Conservation (phyloP, 2,329 filamentous ascomycete genomes). For the Aaosphaeria pasadenensis region DNA sequence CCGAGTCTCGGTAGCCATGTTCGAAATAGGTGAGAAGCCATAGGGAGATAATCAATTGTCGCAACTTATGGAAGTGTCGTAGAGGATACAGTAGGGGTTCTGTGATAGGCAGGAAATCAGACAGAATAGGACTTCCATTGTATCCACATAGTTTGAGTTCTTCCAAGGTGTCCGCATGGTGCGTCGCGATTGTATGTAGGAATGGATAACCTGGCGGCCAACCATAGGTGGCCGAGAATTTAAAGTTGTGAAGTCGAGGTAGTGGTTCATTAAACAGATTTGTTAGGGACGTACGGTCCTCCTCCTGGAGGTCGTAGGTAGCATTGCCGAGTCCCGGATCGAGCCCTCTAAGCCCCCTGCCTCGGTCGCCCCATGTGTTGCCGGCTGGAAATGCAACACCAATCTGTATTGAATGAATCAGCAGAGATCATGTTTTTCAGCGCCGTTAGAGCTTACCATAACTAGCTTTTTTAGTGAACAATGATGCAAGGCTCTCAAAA, state of each 20-base stretch:
- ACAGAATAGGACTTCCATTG: conserved; percentile 42
- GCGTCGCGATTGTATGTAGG: conserved; percentile 41
- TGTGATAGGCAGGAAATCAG: conserved; percentile 37
- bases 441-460: conserved; percentile 15
- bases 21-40: conserved; percentile 44
- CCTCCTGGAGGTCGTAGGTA: conserved; percentile 24
- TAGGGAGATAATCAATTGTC: conserved; percentile 40
- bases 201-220: conserved; percentile 40
- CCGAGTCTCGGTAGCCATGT: conserved; percentile 35
- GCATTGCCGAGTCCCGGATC: conserved; percentile 18
- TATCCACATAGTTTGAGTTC: conserved; percentile 51
- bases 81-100: conserved; percentile 38
- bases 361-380: conserved; percentile 44
- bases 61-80: conserved; percentile 42
- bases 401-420: conserved; percentile 21
- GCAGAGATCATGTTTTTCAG: neutral
- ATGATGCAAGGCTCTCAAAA: conserved; percentile 40
- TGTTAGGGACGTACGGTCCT: conserved; percentile 22
- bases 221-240: conserved; percentile 38
- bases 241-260: conserved; percentile 14
- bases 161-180: conserved; percentile 39
- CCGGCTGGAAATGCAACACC: conserved; percentile 42
- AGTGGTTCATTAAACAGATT: conserved; percentile 18
- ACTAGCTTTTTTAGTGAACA: conserved; percentile 45
- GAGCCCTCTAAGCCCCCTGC: conserved; percentile 26